Base-by-base conservation (phyloP, 495 filamentous ascomycete genomes). In the Aspergillus indologenus region DNA sequence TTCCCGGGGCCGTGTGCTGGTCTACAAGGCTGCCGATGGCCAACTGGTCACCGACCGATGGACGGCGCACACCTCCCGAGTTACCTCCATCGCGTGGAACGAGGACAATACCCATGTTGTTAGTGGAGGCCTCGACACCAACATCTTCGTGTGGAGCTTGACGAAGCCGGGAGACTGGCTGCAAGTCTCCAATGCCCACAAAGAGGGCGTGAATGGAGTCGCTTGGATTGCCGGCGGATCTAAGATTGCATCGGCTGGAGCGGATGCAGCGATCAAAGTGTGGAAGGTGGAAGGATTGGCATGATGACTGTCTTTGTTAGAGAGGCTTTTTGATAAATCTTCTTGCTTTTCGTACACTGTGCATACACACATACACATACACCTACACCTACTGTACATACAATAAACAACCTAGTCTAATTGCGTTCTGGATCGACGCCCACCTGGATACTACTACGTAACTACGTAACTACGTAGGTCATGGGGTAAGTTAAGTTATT, bases 171-270 rank as follows among this genome's bases (percentile, higher is more conserved):
- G 90, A 23, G 87, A 85, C 67, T 83, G 92, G 67, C 76, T 93
- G 53, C 91, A 90, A 71, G 84, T 84, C 42, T 70, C 81, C 24
- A 91, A 95, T 68, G 91, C 92, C 48, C 94, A 98, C 71, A 96
- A 96, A 75, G 94, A 97, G 57, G 94, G 94, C 2, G 90, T 98
- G 8, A 90, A 88, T 64, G 92, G 89, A 4, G 92, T 98, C 5
- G 82, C 77, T 9, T 98, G 94, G 95, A 81, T 90, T 18, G 82
- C 83, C 8, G 83, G 78, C 21, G 78, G 75, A n/a, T 72, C 75
- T n/a, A 90, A 82, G 73, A 81, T 97, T 29, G 83, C 87, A 2
- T 93, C 87, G 61, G 83, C 82, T 23, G 94, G 94, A 12, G 90
- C 87, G 1, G 94, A 98, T 81, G 92, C 90, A 45, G 85, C 89